Evolutionary conservation across 2,329 filamentous ascomycete genomes (phyloP), one percentile per base, ranked within the genome.

Genomic region (Colletotrichum zoysiae): DNA sequence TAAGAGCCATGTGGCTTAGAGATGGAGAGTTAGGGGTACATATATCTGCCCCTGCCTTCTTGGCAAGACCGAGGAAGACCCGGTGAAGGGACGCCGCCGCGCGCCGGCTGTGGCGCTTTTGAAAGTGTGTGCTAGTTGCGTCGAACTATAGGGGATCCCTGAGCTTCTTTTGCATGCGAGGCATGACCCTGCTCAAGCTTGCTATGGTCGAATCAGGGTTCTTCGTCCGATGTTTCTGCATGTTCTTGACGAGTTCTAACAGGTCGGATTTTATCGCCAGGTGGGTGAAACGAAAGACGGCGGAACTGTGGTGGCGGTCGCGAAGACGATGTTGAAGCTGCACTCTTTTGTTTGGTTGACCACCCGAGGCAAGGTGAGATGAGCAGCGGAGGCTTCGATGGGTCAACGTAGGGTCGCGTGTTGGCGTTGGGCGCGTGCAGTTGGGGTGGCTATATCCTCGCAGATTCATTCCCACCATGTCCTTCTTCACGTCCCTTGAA

Each of bases 1-100:
- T 11, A 46, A 55, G 18, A 58, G 40, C 42, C 53, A 69, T 68
- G 69, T 68, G 68, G 42, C 42, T 26, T 26, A 67, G 38, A 38
- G 33, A n/a, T 26, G 48, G 48, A 23, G 23, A 23, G n/a, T n/a
- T 8, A 48, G 44, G 18, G 20, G 44, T 12, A 18, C 30, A 35
- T 33, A 40, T 56, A 40, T 42, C 40, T 51, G 46, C 51, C 48
- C 42, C 51, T 63, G 64, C 33, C n/a, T 44, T 33, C 44, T 26
- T 60, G 44, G 40, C 55, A 23, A 30, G 62, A 38, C 40, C 62
- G 38, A 38, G 62, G 46, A 40, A 53, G 16, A 23, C 63, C 55
- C 35, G 63, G 60, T 18, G 18, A 61, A 57, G 42, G 42, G 26
- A 56, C 14, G 16, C 20, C n/a, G n/a, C 23, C 9, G n/a, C 33